Percentiles rank a stretch among this genome's conserved stretches.
Conservation (phyloP, 371 early-diverging fungal genomes). For the Mucor plumbeus region DNA sequence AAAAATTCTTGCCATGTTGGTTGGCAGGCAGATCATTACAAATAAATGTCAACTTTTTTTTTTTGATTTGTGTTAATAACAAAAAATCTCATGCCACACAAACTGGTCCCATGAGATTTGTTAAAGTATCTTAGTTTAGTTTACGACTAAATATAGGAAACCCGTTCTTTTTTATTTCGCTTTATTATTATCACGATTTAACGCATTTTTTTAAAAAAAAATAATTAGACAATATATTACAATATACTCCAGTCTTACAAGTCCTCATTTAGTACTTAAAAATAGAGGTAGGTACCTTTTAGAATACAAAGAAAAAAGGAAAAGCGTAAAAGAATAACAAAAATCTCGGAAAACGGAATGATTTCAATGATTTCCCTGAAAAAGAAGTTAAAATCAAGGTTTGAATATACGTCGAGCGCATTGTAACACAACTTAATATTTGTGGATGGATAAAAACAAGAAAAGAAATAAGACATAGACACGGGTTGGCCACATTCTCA, state of each 20-base stretch:
- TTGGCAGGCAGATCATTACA: conserved; percentile 9
- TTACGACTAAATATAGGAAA: neutral
- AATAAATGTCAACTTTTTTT: conserved; percentile 9
- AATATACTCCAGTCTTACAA: neutral
- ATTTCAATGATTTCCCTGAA: conserved; percentile 7
- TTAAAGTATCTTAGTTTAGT: neutral
- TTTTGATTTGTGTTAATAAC: conserved; percentile 5
- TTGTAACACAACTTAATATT: conserved; percentile 12
- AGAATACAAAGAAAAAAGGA: neutral
- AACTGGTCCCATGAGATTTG: neutral
- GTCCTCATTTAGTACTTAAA: neutral
- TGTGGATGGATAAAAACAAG: neutral
- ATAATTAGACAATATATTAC: neutral
- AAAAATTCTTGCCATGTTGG: neutral
- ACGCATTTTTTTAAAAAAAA: neutral
- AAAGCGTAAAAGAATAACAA: neutral
- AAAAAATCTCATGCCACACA: neutral
- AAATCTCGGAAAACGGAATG: conserved; percentile 18
- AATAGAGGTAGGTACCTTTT: neutral
- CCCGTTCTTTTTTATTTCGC: neutral
- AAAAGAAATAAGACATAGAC: neutral
- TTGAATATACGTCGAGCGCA: neutral
- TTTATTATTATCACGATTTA: too few relatives aligned
- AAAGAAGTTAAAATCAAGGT: conserved; percentile 10
- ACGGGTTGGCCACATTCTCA: conserved; percentile 1